These are phyloP conservation scores for Diplocarpon rosae DNA, from an alignment of 2,329 filamentous ascomycete species.

Conservation along the genomic window DNA sequence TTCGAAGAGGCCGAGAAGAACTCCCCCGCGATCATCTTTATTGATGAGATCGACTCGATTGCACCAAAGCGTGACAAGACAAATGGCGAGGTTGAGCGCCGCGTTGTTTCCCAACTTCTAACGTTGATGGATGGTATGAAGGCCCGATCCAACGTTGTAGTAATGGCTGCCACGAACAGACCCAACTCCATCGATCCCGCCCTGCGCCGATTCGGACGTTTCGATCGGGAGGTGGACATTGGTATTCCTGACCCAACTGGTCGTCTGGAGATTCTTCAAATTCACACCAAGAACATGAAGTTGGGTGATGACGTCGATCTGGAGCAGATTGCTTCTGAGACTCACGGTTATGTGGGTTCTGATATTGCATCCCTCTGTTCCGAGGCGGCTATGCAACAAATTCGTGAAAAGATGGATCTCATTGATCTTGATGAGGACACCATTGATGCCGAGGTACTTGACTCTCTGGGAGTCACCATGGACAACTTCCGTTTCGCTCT, in stretches of 20 bases:
- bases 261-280: conserved; percentile 96
- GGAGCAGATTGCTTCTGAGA: conserved; percentile 92
- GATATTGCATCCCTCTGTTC: conserved; percentile 98
- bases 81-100: conserved; percentile 95
- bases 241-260: conserved; percentile 96
- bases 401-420: conserved; percentile 99
- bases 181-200: conserved; percentile 98
- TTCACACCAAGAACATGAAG: conserved; percentile 99
- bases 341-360: conserved; percentile 97
- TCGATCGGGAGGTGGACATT: conserved; percentile 98
- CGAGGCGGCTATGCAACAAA: conserved; percentile 99
- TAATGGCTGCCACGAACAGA: conserved; percentile 98
- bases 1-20: conserved; percentile 99
- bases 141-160: conserved; percentile 94
- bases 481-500: conserved; percentile 99
- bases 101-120: conserved; percentile 91
- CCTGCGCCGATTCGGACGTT: conserved; percentile 93
- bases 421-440: conserved; percentile 99
- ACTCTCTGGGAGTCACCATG: conserved; percentile 97
- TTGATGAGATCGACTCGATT: conserved; percentile 98
- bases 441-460: conserved; percentile 94
- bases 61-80: conserved; percentile 99
- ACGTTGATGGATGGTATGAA: conserved; percentile 99
- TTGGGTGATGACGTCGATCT: conserved; percentile 92
- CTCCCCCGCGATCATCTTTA: conserved; percentile 98